Evolutionary conservation across 768 basidiomycete genomes (phyloP), one percentile per base, ranked within the genome.

Genomic region (Phaeolepiota aurea): DNA sequence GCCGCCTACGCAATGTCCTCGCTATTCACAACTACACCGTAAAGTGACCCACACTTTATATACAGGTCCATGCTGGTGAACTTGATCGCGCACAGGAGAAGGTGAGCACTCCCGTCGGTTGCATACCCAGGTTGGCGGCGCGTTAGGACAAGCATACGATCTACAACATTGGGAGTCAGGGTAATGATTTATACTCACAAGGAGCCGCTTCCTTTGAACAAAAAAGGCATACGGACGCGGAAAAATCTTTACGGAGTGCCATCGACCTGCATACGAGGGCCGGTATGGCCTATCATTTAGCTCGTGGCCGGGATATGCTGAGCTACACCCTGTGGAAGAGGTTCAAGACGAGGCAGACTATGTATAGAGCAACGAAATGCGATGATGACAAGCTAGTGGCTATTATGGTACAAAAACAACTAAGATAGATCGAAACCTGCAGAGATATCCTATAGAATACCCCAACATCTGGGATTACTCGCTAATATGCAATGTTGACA

Each of bases 401-500:
- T 28, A 28, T 7, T 28, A 28, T 7, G 25, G 25, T 28, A 28
- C 25, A 28, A 7, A 28, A 28, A 28, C n/a, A 28, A 28, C n/a
- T 28, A 28, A 28, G n/a, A 28, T 28, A 28, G 25, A 7, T 28
- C n/a, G 25, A 28, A n/a, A 28, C n/a, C 25, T 7, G 7, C 7
- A 28, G 25, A 28, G 25, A 7, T n/a, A 7, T 7, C 25, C 7
- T 28, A n/a, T 7, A 28, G 16, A 32, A 42, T 15, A 45, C 38
- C 57, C n/a, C n/a, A n/a, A n/a, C n/a, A n/a, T n/a, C n/a, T n/a
- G n/a, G n/a, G n/a, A n/a, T n/a, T n/a, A n/a, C n/a, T n/a, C n/a
- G n/a, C n/a, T n/a, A 81, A 49, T 79, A 74, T 1, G 65, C 69
- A 16, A 82, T 57, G 32, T 54, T 63, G 4, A 78, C 57, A 14